Evolutionary conservation across 352 stramenopile species (phyloP), one percentile per base, ranked within the genome.

Genomic region (Pythium guiyangense): DNA sequence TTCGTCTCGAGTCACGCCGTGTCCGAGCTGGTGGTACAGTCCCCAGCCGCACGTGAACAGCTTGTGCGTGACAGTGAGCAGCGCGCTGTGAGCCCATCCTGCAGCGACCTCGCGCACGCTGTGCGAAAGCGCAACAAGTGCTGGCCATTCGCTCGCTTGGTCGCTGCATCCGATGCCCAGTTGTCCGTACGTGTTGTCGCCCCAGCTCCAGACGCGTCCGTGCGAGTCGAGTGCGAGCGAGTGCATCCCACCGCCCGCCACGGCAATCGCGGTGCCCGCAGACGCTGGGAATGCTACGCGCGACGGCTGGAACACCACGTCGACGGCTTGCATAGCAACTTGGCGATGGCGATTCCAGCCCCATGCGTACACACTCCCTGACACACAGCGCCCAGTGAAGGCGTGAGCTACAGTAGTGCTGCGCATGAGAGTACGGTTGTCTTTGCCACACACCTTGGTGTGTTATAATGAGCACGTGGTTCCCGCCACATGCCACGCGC

Each of bases 41-140:
- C 84, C 84, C 81, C 82, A 93, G 15, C 84, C 84, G 52, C 86
- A 89, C 1, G 81, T 92, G 52, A 77, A 71, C 20, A 92, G 48
- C 5, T 71, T 47, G 2, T 73, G 70, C 26, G 62, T 55, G 0
- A 29, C 57, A 15, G 70, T 62, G 37, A 89, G 60, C 3, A 85
- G 26, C 9, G 74, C 79, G 11, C 63, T 85, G 52, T 94, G 81
- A 0, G 68, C 70, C 60, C 67, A 84, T 0, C 82, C 84, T 25
- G 70, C 79, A 35, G 74, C 74, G 26, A 77, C 56, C 26, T 60
- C 42, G 2, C n/a, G 22, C 12, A 47, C 58, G n/a, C 48, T 45
- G 9, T 10, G 29, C 42, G 11, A 54, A 25, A 74, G 54, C 26
- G 35, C 17, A 18, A 82, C 46, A 9, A 9, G 45, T 4, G 20